Evolutionary conservation across 2,329 filamentous ascomycete species (phyloP).

Genomic region (Fusarium protoensiforme): DNA sequence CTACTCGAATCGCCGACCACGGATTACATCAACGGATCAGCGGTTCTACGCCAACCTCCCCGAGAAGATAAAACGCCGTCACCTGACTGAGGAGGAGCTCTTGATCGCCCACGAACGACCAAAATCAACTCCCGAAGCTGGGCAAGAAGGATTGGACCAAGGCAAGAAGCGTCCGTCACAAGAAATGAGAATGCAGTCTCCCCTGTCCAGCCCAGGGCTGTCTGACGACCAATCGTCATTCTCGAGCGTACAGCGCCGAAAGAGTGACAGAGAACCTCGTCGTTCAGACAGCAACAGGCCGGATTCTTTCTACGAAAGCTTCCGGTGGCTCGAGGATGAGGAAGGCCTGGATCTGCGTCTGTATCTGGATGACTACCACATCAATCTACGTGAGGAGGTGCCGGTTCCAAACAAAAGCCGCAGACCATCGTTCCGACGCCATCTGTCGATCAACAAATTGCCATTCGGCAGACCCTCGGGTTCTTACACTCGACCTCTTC

Average conservation of each 20-base stretch:
- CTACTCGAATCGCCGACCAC: slow-evolving; percentile 41
- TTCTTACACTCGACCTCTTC: slow-evolving; percentile 60
- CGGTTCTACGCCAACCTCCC: slow-evolving; percentile 78
- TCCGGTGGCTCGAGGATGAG: slow-evolving; percentile 80
- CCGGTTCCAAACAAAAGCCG: slow-evolving; percentile 57
- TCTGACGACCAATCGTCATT: slow-evolving; percentile 33
- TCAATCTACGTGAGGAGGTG: slow-evolving; percentile 66
- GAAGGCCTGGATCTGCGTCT: slow-evolving; percentile 75
- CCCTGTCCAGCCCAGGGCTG: slow-evolving; percentile 35
- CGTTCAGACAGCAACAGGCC: slow-evolving; percentile 49
- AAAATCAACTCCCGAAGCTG: slow-evolving; percentile 49
- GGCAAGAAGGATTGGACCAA: slow-evolving; percentile 41
- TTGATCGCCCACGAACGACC: slow-evolving; percentile 57
- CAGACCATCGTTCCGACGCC: slow-evolving; percentile 74
- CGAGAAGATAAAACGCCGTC: slow-evolving; percentile 76
- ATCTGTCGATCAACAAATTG: slow-evolving; percentile 76
- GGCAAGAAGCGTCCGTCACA: slow-evolving; percentile 39
- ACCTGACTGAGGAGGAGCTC: slow-evolving; percentile 79
- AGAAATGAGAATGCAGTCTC: slow-evolving; percentile 36
- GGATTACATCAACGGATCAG: slow-evolving; percentile 65
- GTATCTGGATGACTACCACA: slow-evolving; percentile 76
- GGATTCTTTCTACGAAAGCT: slow-evolving; percentile 72
- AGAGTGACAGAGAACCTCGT: slow-evolving; percentile 26
- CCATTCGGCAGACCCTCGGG: slow-evolving; percentile 68
- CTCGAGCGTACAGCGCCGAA: slow-evolving; percentile 41